Evolutionary conservation across 176 grass and related monocot genomes (phyloP).

Genomic region (Oropetium thomaeum): DNA sequence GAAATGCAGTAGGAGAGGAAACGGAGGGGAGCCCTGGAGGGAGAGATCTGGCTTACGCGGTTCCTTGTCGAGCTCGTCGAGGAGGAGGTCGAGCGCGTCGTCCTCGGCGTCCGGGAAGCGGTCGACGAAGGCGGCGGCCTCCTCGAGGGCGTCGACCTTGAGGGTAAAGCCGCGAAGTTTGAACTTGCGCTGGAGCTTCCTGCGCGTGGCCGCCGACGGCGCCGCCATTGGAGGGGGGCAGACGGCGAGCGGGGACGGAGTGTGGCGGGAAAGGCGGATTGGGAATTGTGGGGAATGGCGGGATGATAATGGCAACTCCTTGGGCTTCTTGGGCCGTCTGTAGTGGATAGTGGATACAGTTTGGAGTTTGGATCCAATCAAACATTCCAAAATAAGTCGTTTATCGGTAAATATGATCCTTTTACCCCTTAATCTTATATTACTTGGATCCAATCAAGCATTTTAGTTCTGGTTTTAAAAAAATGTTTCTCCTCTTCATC

Average conservation of each 20-base stretch:
- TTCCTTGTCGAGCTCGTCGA: conserved; percentile 77
- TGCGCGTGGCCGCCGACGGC: conserved; percentile 48
- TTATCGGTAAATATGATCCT: too few species aligned
- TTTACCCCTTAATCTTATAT: too few species aligned
- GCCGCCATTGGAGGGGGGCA: conserved; percentile 34
- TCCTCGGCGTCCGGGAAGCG: conserved; percentile 80
- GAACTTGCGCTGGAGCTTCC: conserved; percentile 85
- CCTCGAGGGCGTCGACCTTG: conserved; percentile 84
- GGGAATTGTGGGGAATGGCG: conserved; percentile 10
- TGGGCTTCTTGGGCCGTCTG: background rate
- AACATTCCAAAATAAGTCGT: too few species aligned
- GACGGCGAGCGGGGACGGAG: background rate
- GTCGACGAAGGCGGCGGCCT: conserved; percentile 57
- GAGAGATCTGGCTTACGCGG: conserved; percentile 39
- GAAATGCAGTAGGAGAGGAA: background rate
- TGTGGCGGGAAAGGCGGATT: conserved; percentile 26
- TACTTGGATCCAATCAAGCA: too few species aligned
- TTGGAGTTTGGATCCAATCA: background rate
- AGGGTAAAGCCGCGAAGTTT: conserved; percentile 80
- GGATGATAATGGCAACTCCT: conserved; percentile 1
- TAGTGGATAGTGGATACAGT: too few species aligned
- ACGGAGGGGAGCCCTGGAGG: background rate
- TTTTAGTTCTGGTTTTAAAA: too few species aligned
- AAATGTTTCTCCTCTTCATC: too few species aligned
- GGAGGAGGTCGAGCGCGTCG: conserved; percentile 76